A percentile compares a stretch with the other conserved stretches of the same genome.
These are phyloP conservation scores for Ampelocalamus luodianensis DNA, from an alignment of 176 grass and related monocot species.

Conservation along the genomic window DNA sequence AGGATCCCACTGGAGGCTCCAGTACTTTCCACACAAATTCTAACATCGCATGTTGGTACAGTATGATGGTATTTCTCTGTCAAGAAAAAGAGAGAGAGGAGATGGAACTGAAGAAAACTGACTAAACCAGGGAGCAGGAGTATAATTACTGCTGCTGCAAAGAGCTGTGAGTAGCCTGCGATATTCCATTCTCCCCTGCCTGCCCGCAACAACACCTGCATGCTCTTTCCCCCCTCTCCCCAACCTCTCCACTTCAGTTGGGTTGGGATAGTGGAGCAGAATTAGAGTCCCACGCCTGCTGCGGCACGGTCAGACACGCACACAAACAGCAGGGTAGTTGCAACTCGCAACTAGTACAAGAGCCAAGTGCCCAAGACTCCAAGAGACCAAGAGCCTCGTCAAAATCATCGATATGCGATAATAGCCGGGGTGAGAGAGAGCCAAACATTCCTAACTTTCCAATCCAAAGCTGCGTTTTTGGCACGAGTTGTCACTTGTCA, in stretches of 20 bases:
- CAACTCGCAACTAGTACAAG: not conserved
- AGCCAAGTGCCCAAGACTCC: not conserved
- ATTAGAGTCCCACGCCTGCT: not conserved
- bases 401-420: not conserved
- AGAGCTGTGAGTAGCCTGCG: too few species aligned
- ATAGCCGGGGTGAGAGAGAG: not conserved
- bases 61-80: not conserved
- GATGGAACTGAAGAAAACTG: not conserved
- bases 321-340: not conserved
- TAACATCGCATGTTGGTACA: not conserved
- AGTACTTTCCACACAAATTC: not conserved
- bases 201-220: too few species aligned
- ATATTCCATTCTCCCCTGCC: too few species aligned
- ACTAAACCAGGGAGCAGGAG: not conserved
- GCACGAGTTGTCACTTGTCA: conserved; percentile 21
- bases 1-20: not conserved
- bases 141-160: not conserved
- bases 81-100: not conserved
- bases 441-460: not conserved
- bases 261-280: not conserved
- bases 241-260: not conserved
- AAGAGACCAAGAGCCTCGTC: not conserved
- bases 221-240: too few species aligned
- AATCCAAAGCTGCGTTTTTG: conserved; percentile 12
- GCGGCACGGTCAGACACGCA: not conserved